These are phyloP conservation scores for Marchantia paleacea DNA, from an alignment of 225 moss, liverwort and hornwort genomes.

Conservation along the genomic window DNA sequence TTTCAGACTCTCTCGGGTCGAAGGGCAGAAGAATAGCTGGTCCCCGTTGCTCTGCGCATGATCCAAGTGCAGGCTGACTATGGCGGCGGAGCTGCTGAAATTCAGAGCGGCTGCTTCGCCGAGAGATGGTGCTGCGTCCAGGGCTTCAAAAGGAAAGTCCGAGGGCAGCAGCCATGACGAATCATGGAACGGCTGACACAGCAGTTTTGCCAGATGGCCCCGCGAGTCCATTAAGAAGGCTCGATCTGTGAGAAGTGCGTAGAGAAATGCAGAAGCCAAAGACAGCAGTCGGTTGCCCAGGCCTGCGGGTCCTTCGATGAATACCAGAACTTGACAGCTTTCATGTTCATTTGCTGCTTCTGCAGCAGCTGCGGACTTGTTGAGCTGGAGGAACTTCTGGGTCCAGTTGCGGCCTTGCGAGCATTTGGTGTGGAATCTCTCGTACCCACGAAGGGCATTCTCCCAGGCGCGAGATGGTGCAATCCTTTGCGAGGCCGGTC, in stretches of 20 bases:
- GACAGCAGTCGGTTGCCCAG: conserved; percentile 75
- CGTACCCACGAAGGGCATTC: conserved; percentile 44
- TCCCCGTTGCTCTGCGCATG: conserved; percentile 48
- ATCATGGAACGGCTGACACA: conserved; percentile 67
- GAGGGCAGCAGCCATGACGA: conserved; percentile 61
- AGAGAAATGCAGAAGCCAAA: conserved; percentile 62
- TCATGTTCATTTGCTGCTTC: not conserved
- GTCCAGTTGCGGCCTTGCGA: conserved; percentile 34
- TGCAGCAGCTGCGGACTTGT: not conserved
- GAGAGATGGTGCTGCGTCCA: conserved; percentile 32
- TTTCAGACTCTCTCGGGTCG: conserved; percentile 40
- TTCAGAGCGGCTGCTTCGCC: conserved; percentile 38
- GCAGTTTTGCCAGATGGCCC: conserved; percentile 51
- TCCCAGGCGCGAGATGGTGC: conserved; percentile 41
- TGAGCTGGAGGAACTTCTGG: conserved; percentile 11
- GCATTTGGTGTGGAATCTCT: conserved; percentile 49
- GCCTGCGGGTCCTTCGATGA: conserved; percentile 64
- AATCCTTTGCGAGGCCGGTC: conserved; percentile 43
- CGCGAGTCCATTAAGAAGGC: conserved; percentile 47
- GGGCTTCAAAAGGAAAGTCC: conserved; percentile 27
- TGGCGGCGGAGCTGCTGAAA: conserved; percentile 1
- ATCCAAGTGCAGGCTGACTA: conserved; percentile 47
- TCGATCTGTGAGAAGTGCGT: conserved; percentile 62
- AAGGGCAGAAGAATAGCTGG: conserved; percentile 46
- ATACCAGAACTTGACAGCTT: conserved; percentile 55